Evolutionary conservation across 768 basidiomycete genomes (phyloP).

Genomic region (Serendipita indica): DNA sequence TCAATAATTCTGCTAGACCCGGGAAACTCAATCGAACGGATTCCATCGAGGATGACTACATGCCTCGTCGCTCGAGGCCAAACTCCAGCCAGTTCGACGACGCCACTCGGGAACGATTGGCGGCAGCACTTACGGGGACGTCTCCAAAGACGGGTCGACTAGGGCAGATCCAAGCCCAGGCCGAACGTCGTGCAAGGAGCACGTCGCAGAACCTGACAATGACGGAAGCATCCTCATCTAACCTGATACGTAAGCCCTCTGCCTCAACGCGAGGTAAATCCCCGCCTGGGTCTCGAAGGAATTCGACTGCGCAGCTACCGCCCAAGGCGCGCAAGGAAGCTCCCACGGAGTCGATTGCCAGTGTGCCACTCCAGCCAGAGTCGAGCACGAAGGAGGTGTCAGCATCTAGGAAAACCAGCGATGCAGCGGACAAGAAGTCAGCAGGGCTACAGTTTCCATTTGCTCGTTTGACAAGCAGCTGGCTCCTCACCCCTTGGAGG

Average conservation of each 20-base stretch:
- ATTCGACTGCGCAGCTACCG: background rate
- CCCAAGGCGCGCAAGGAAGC: background rate
- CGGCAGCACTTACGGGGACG: background rate
- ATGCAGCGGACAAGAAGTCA: background rate
- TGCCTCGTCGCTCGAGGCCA: background rate
- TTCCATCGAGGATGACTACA: background rate
- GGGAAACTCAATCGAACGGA: background rate
- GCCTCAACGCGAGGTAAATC: background rate
- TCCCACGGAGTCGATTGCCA: background rate
- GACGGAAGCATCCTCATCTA: background rate
- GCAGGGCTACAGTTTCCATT: background rate
- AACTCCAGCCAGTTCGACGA: background rate
- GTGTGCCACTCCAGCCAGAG: background rate
- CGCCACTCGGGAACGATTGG: background rate
- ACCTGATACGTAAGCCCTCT: background rate
- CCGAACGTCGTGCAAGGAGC: background rate
- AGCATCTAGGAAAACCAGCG: background rate
- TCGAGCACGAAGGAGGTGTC: background rate
- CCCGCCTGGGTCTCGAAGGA: background rate
- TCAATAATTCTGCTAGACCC: background rate
- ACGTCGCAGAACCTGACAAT: constrained; percentile 4
- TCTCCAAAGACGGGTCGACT: background rate
- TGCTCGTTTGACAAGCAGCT: background rate
- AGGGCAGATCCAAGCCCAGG: background rate
- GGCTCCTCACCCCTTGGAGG: constrained; percentile 7